Evolutionary conservation across 2,329 filamentous ascomycete species (phyloP).

Genomic region (Penicillium frequentans): DNA sequence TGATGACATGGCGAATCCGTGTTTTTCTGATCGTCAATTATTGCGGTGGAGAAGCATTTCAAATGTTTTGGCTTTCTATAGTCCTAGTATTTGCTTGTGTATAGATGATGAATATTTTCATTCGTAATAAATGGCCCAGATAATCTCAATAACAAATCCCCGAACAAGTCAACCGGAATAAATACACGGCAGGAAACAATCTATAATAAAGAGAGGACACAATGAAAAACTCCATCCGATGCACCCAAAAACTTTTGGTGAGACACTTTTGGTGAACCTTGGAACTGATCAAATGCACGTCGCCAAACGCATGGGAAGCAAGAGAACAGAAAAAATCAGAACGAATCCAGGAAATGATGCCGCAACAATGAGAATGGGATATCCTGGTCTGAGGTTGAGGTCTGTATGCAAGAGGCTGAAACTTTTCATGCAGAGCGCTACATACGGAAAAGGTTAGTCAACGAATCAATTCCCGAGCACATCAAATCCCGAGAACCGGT

Average conservation of each 20-base stretch:
- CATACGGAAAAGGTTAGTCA: neutral
- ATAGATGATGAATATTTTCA: too few species aligned
- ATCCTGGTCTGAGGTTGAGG: slow-evolving; percentile 13
- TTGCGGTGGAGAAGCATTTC: neutral
- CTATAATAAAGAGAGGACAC: neutral
- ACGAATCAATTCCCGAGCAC: neutral
- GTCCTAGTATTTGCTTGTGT: too few species aligned
- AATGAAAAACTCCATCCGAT: slow-evolving; percentile 12
- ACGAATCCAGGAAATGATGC: neutral
- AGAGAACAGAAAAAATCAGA: neutral
- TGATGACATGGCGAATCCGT: neutral
- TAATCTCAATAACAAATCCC: too few species aligned
- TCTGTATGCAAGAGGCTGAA: slow-evolving; percentile 9
- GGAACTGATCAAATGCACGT: slow-evolving; percentile 15
- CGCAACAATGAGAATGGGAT: slow-evolving; percentile 7
- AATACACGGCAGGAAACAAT: slow-evolving; percentile 1
- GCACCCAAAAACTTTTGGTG: slow-evolving; percentile 17
- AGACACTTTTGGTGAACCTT: slow-evolving; percentile 8
- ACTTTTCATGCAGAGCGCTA: slow-evolving; percentile 1
- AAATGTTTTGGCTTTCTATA: neutral
- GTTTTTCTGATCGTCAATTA: neutral
- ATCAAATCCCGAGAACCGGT: neutral
- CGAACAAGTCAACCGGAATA: too few species aligned
- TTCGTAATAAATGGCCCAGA: too few species aligned
- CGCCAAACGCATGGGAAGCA: slow-evolving; percentile 12